Base-by-base conservation (phyloP, 768 basidiomycete genomes). In the Lactifluus echinatus region DNA sequence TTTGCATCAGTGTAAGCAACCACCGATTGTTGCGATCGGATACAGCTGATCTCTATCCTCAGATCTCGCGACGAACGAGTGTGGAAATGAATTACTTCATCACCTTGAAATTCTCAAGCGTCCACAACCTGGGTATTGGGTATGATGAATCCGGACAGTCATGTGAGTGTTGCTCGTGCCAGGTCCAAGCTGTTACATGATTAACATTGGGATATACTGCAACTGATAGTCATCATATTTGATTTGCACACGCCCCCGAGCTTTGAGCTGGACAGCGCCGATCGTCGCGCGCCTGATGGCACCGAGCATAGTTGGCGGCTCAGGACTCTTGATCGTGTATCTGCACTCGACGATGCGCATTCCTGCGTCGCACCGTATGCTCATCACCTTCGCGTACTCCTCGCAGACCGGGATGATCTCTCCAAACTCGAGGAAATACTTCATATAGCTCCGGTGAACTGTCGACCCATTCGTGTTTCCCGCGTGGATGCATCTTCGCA, bases 401-500 rank as follows among this genome's bases (percentile, higher is more conserved):
- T 47, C 8, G 7, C 29, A 47, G 31, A 19, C 46, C n/a, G 29
- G 5, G 46, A 21, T 2, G 19, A 31, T 47, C 46, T 47, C n/a
- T 2, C 7, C 2, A 19, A 33, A 33, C 7, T 47, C 19, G 29
- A 33, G 31, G 3, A 47, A 11, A 2, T 47, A 31, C 19, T 29
- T 21, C 29, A 21, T 3, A 47, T 31, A 12, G 28, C 3, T 2
- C 44, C 7, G 26, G 44, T 12, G 5, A 28, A 28, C 28, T 28
- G 23, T 17, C 44, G 26, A 15, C 44, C 44, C 28, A 26, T 28
- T 12, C 24, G 26, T 26, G 44, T 28, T 45, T 45, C 44, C 26
- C 1, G 44, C 26, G 7, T 45, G 44, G 44, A 45, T 45, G 44
- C 26, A 17, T 28, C 28, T 21, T 64, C 72, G 8, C 73, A 70